A percentile compares a stretch with the other conserved stretches of the same genome.
Evolutionary conservation across 2,329 filamentous ascomycete species (phyloP).

Genomic region (Penicillium decumbens): DNA sequence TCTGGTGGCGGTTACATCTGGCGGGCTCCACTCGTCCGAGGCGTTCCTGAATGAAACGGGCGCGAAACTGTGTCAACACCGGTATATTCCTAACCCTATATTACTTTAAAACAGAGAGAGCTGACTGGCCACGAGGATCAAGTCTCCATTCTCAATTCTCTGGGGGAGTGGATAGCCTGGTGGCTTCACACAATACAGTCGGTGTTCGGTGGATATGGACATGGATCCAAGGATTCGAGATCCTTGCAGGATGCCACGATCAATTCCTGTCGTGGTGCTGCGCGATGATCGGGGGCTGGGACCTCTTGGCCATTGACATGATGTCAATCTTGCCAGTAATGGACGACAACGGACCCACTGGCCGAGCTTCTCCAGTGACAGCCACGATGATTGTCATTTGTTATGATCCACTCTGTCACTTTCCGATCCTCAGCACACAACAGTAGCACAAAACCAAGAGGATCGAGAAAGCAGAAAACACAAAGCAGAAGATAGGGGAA

Average conservation of each 20-base stretch:
- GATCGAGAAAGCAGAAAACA: neutral
- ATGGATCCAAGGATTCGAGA: slow-evolving; percentile 8
- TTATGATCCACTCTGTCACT: slow-evolving; percentile 1
- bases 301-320: slow-evolving; percentile 7
- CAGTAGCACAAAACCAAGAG: neutral
- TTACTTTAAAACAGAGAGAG: neutral
- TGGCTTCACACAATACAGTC: slow-evolving; percentile 9
- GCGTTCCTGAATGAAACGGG: slow-evolving; percentile 6
- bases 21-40: slow-evolving; percentile 10
- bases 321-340: slow-evolving; percentile 9
- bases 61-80: slow-evolving; percentile 5
- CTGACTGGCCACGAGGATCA: slow-evolving; percentile 8
- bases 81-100: neutral
- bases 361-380: neutral
- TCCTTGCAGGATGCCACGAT: slow-evolving; percentile 2
- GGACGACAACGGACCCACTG: slow-evolving; percentile 1
- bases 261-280: neutral
- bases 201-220: slow-evolving; percentile 14
- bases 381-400: slow-evolving; percentile 1
- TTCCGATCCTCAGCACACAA: neutral
- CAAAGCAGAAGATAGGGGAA: neutral
- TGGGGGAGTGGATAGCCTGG: neutral
- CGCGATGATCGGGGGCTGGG: neutral
- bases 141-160: neutral
- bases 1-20: slow-evolving; percentile 6